Evolutionary conservation across 1,284 basidiomycete genomes (phyloP).

Genomic region (Ceratobasidium sp.): DNA sequence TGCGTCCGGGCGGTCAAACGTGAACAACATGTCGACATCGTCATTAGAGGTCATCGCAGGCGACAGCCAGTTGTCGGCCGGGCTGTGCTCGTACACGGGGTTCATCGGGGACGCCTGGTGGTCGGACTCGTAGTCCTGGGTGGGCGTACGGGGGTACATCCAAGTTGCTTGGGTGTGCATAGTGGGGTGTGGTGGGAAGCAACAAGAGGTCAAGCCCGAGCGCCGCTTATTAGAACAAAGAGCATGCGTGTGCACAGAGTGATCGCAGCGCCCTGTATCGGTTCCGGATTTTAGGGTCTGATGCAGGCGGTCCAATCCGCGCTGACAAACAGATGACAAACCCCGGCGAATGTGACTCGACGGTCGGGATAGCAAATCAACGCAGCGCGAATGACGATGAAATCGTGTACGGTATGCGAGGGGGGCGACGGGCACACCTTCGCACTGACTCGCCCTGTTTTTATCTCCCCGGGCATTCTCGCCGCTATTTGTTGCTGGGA

Average conservation of each 20-base stretch:
- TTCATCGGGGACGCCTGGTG: constrained; percentile 31
- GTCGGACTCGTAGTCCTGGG: constrained; percentile 38
- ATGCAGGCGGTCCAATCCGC: constrained; percentile 12
- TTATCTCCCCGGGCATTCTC: not conserved
- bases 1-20: not conserved
- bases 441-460: not conserved
- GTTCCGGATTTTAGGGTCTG: constrained; percentile 4
- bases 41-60: constrained; percentile 2
- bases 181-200: not conserved
- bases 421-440: no score
- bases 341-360: not conserved
- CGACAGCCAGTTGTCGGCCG: constrained; percentile 27
- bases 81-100: constrained; percentile 22
- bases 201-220: not conserved
- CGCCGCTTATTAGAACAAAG: not conserved
- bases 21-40: constrained; percentile 35
- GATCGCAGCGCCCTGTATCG: constrained; percentile 1
- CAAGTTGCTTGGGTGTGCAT: constrained; percentile 23
- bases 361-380: not conserved
- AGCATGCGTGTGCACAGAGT: not conserved
- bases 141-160: constrained; percentile 14
- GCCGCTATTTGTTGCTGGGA: not conserved
- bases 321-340: constrained; percentile 23
- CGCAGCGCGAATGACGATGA: no score
- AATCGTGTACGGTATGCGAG: no score